Conservation (phyloP, 306 rosid species). For the Cicer arietinum region DNA sequence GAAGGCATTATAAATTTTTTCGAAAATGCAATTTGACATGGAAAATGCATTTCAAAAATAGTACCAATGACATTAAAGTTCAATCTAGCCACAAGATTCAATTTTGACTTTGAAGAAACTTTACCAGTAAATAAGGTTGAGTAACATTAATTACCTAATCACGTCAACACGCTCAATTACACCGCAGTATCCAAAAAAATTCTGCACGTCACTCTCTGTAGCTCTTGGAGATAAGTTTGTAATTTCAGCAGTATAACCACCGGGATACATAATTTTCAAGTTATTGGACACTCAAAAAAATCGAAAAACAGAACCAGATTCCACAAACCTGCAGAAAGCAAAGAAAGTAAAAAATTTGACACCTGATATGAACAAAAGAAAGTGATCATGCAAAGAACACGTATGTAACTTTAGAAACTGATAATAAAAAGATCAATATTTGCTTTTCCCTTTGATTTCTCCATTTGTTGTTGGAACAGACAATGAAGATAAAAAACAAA, state of each 20-base stretch:
- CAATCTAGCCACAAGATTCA: background rate
- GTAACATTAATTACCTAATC: slow-evolving; percentile 63
- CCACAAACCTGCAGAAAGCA: slow-evolving; percentile 49
- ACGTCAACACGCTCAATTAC: slow-evolving; percentile 76
- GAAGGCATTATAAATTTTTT: no score
- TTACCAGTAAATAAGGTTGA: slow-evolving; percentile 43
- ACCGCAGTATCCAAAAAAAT: slow-evolving; percentile 82
- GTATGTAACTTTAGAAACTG: slow-evolving; percentile 10
- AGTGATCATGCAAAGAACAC: slow-evolving; percentile 24
- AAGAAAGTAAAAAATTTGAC: slow-evolving; percentile 34
- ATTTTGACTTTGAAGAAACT: slow-evolving; percentile 3
- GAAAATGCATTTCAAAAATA: background rate
- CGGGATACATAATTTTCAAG: slow-evolving; percentile 59
- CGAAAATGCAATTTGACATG: background rate
- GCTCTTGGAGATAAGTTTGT: slow-evolving; percentile 79
- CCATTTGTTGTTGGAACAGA: slow-evolving; percentile 38
- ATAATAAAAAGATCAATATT: slow-evolving; percentile 26
- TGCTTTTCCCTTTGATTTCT: slow-evolving; percentile 26
- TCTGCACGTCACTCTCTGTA: slow-evolving; percentile 70
- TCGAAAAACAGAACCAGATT: slow-evolving; percentile 30
- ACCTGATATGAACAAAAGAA: slow-evolving; percentile 26
- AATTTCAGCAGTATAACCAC: slow-evolving; percentile 79
- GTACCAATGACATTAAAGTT: slow-evolving; percentile 5
- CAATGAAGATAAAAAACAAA: slow-evolving; percentile 49
- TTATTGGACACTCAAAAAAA: slow-evolving; percentile 40